Percentiles rank a stretch among this genome's conserved stretches.
Conservation (phyloP, 495 filamentous ascomycete species). For the Thermochaetoides thermophila region DNA sequence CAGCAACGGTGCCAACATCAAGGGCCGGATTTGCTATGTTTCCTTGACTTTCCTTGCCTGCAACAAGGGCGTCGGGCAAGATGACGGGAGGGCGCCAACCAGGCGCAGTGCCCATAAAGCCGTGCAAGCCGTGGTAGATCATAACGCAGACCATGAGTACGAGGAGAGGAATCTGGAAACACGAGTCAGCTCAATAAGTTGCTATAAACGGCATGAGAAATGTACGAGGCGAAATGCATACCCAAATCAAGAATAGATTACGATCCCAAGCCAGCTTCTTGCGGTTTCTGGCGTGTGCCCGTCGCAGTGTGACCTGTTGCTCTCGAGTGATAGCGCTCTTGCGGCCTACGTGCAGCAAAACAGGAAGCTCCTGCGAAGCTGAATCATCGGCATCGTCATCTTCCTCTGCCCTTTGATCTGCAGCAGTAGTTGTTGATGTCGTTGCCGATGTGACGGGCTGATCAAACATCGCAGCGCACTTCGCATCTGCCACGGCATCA, state of each 20-base stretch:
- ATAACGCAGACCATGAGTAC: slow-evolving; percentile 11
- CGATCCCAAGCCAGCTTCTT: slow-evolving; percentile 60
- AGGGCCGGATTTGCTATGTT: too few relatives aligned
- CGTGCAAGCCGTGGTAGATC: slow-evolving; percentile 12
- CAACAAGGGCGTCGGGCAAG: too few relatives aligned
- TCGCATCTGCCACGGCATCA: slow-evolving; percentile 50
- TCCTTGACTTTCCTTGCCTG: too few relatives aligned
- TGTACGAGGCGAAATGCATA: slow-evolving; percentile 22
- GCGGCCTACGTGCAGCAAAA: slow-evolving; percentile 36
- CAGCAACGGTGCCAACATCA: neutral
- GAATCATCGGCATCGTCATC: slow-evolving; percentile 1
- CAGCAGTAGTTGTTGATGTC: neutral
- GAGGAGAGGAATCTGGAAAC: slow-evolving; percentile 24
- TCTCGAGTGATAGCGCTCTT: slow-evolving; percentile 46
- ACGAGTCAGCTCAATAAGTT: slow-evolving; percentile 13
- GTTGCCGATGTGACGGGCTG: slow-evolving; percentile 17
- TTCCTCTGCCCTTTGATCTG: slow-evolving; percentile 9
- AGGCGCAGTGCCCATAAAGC: neutral
- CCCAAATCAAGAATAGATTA: slow-evolving; percentile 79
- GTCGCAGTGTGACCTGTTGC: slow-evolving; percentile 56
- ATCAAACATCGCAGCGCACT: slow-evolving; percentile 47
- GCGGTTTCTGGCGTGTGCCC: slow-evolving; percentile 58
- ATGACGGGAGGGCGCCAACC: too few relatives aligned
- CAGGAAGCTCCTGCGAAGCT: slow-evolving; percentile 16
- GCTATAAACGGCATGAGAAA: slow-evolving; percentile 13